phyloP scores from a whole-genome alignment of 768 basidiomycete species.

The Tubosaeta sp. region DNA sequence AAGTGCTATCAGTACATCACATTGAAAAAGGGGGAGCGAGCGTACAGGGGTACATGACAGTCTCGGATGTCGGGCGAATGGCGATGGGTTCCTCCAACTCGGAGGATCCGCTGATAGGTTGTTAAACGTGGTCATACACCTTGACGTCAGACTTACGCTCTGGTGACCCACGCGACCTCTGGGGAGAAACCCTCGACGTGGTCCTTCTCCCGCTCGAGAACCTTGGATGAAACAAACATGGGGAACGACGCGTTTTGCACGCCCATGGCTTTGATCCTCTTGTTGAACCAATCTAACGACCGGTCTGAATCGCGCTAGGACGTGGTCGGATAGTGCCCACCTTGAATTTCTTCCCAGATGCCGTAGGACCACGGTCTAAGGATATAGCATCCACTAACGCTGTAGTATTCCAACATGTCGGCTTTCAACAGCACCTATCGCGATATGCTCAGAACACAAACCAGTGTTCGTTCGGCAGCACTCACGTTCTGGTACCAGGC shows the following conservation, averaged over 20 bases:
- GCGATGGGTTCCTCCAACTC: conserved; percentile 97
- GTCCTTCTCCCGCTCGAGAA: conserved; percentile 94
- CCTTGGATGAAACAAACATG: conserved; percentile 92
- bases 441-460: conserved; percentile 12
- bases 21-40: conserved; percentile 1
- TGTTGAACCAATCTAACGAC: conserved; percentile 85
- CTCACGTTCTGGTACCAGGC: conserved; percentile 90
- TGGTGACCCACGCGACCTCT: conserved; percentile 99
- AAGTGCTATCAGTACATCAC: conserved; percentile 3
- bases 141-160: conserved; percentile 60
- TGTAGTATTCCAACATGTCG: conserved; percentile 99
- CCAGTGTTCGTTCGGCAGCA: conserved; percentile 4
- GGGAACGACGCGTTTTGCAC: conserved; percentile 99
- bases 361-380: conserved; percentile 96
- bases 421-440: conserved; percentile 91
- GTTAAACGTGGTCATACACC: not conserved
- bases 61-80: conserved; percentile 97
- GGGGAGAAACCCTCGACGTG: conserved; percentile 99
- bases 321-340: conserved; percentile 36
- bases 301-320: not conserved
- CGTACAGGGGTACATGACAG: conserved; percentile 98
- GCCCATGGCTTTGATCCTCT: conserved; percentile 86
- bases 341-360: conserved; percentile 96
- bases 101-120: conserved; percentile 64
- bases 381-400: conserved; percentile 97